Conservation (phyloP, 202 grass and related monocot species). For the Elaeis oleifera region DNA sequence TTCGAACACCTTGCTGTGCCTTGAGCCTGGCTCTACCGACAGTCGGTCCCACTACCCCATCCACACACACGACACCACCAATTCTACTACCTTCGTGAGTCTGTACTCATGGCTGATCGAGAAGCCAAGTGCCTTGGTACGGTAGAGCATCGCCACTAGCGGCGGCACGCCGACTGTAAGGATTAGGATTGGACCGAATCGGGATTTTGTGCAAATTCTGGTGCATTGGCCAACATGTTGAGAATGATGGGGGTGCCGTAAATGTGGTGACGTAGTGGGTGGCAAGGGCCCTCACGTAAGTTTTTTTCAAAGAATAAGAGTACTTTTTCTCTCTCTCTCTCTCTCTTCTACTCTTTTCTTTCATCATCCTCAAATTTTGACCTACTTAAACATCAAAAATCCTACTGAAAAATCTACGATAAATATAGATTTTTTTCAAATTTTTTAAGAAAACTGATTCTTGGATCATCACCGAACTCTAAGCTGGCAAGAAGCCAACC, state of each 20-base stretch:
- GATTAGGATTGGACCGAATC: conserved; percentile 35
- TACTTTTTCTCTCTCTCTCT: too few species aligned
- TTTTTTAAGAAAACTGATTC: too few species aligned
- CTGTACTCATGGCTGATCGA: conserved; percentile 61
- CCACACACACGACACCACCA: conserved; percentile 57
- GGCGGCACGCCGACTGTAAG: conserved; percentile 68
- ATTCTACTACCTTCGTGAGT: conserved; percentile 46
- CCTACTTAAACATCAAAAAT: too few species aligned
- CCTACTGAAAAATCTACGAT: too few species aligned
- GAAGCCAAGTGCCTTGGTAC: conserved; percentile 60
- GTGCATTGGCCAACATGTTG: conserved; percentile 68
- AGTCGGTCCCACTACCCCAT: conserved; percentile 64
- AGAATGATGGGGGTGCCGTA: conserved; percentile 69
- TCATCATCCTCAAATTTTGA: too few species aligned
- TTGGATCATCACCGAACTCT: too few species aligned
- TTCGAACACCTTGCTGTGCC: conserved; percentile 59
- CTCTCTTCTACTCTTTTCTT: too few species aligned
- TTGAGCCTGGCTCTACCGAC: conserved; percentile 59
- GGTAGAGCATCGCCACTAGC: conserved; percentile 49
- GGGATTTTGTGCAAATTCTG: conserved; percentile 19
- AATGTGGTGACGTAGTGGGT: conserved; percentile 50
- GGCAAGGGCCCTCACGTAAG: conserved; percentile 18
- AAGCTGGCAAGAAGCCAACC: too few species aligned
- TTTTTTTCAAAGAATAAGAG: too few species aligned
- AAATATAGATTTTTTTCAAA: too few species aligned